phyloP scores from a whole-genome alignment of 2,329 filamentous ascomycete genomes.

The Fusarium sp. region DNA sequence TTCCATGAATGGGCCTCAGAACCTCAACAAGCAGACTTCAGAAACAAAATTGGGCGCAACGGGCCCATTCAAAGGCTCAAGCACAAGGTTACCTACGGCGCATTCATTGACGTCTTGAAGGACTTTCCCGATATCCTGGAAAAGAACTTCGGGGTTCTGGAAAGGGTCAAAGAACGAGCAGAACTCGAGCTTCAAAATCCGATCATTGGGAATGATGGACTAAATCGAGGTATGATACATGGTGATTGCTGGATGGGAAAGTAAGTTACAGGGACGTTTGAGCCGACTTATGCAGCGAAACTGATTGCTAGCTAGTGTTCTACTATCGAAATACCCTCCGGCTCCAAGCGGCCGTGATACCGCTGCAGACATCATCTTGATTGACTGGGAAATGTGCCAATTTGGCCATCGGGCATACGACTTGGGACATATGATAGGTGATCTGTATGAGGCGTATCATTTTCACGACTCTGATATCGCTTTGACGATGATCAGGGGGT shows the following conservation, averaged over 20 bases:
- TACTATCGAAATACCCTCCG: not conserved
- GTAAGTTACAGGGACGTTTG: not conserved
- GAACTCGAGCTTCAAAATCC: not conserved
- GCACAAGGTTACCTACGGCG: not conserved
- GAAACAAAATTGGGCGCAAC: not conserved
- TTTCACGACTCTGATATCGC: not conserved
- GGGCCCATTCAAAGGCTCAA: not conserved
- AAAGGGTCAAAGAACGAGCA: not conserved
- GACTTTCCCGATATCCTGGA: not conserved
- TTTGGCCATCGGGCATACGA: not conserved
- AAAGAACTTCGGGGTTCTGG: not conserved
- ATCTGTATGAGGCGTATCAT: not conserved
- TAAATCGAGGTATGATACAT: not conserved
- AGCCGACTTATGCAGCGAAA: fast-evolving
- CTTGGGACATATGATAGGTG: not conserved
- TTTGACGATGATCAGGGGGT: not conserved
- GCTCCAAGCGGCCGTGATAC: too few species aligned
- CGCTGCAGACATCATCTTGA: not conserved
- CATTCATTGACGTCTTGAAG: not conserved
- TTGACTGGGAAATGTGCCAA: not conserved
- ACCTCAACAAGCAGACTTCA: not conserved
- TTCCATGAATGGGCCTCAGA: not conserved
- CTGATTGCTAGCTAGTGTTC: not conserved
- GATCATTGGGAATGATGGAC: too few species aligned
- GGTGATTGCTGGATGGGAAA: not conserved